Conservation (phyloP, 805 yeast genomes). For the Isabelozyma rhagii region DNA sequence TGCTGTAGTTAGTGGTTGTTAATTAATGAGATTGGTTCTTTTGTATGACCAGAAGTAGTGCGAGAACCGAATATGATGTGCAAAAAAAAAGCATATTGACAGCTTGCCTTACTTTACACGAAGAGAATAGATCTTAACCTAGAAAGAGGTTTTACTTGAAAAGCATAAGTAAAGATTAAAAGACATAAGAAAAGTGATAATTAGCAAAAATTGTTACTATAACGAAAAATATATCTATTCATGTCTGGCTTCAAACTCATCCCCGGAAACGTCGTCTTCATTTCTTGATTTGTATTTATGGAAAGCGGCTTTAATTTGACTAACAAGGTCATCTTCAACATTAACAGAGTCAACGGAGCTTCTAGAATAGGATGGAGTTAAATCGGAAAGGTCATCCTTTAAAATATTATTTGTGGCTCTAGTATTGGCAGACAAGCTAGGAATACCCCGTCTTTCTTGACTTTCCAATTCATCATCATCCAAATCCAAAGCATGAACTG, state of each 20-base stretch:
- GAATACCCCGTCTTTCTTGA: constrained; percentile 13
- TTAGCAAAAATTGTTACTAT: not conserved
- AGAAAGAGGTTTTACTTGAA: not conserved
- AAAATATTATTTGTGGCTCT: constrained; percentile 16
- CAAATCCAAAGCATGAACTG: constrained; percentile 64
- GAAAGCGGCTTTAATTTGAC: constrained; percentile 35
- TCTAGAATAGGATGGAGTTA: constrained; percentile 18
- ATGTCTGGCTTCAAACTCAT: constrained; percentile 54
- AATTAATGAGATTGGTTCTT: not conserved
- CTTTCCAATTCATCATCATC: constrained; percentile 53
- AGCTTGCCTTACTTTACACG: too few relatives aligned
- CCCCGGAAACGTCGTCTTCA: constrained; percentile 42
- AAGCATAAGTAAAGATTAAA: not conserved
- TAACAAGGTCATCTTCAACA: constrained; percentile 31
- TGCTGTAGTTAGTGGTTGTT: not conserved
- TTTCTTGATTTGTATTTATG: constrained; percentile 23
- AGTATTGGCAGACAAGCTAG: constrained; percentile 10
- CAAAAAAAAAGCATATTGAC: too few relatives aligned
- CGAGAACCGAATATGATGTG: not conserved
- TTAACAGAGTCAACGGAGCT: constrained; percentile 26
- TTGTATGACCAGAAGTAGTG: not conserved
- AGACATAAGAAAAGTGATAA: not conserved
- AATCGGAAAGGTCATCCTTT: constrained; percentile 12
- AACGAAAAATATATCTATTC: not conserved
- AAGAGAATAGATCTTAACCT: too few relatives aligned